Base-by-base conservation (phyloP, 2,329 filamentous ascomycete species). In the Ophiostoma novo-ulmi region DNA sequence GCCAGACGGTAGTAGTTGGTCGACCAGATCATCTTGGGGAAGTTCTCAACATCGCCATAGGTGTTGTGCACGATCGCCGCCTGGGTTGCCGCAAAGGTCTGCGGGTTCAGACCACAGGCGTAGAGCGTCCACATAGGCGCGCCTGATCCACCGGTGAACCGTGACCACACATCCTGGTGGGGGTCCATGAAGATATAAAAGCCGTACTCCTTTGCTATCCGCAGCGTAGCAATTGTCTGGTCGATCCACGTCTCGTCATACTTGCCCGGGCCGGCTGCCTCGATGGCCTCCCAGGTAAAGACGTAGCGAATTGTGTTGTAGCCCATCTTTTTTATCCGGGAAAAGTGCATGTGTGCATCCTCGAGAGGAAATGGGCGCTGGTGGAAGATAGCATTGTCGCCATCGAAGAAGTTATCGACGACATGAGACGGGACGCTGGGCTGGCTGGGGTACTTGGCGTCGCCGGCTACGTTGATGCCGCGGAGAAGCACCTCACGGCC, bases 101-200 rank as follows among this genome's bases (percentile, higher is more conserved):
- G 85, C 0, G 95, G 95, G 77, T 99, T 92, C 66, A 99, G 83
- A 10, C 95, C 95, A 74, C 91, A 94, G 36, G 96, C 95, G 79
- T 98, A 97, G 1, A 99, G 80, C 26, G 96, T 99, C 95, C 95
- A 99, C 87, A 98, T 91, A 0, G 96, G 95, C 5, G 95, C 95
- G 41, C 95, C 95, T 36, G 94, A 98, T 66, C 95, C 95, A 64
- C 95, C 95, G 6, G 92, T 93, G 77, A 95, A 95, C 70, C 95
- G 87, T 44, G 94, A 97, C 95, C 95, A 99, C 89, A 98, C 94
- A 82, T 99, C 95, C 83, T 99, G 95, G 79, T 99, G 95, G 26
- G 96, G 94, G 76, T 99, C 96, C 93, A 99, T 97, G 78, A 97
- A 98, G 68, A 99, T 85, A 77, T 96, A 97, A 79, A 99, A 97